These are phyloP conservation scores for Candida suzukii DNA, from an alignment of 805 yeast species.

Conservation along the genomic window DNA sequence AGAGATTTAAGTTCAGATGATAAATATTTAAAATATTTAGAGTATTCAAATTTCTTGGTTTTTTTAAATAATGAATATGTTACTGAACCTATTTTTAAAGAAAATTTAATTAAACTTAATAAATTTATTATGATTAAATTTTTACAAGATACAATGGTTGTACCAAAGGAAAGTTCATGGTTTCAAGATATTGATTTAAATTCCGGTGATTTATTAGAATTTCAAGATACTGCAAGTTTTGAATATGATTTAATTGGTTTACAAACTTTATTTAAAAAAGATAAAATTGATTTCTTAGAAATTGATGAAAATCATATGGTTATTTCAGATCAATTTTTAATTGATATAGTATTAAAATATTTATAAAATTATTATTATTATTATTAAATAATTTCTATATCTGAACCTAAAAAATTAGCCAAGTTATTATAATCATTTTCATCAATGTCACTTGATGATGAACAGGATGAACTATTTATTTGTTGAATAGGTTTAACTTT, in stretches of 20 bases:
- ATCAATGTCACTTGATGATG: no score
- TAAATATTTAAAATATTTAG: slow-evolving; percentile 46
- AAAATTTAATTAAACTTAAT: slow-evolving; percentile 37
- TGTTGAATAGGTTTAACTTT: no score
- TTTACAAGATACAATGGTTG: slow-evolving; percentile 55
- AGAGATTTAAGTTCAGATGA: slow-evolving; percentile 41
- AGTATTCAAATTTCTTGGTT: slow-evolving; percentile 52
- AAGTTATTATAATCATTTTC: slow-evolving; percentile 1
- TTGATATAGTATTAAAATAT: slow-evolving; percentile 34
- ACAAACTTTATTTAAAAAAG: slow-evolving; percentile 33
- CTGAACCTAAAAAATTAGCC: slow-evolving; percentile 19
- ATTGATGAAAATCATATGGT: slow-evolving; percentile 62
- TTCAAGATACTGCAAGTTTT: slow-evolving; percentile 44
- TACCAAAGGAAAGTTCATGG: slow-evolving; percentile 69
- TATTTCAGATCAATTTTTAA: slow-evolving; percentile 46
- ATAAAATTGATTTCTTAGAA: slow-evolving; percentile 38
- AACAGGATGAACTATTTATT: no score
- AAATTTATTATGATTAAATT: slow-evolving; percentile 56
- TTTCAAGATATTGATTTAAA: slow-evolving; percentile 45
- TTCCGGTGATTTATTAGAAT: slow-evolving; percentile 35
- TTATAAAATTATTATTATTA: slow-evolving; percentile 23
- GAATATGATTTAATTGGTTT: slow-evolving; percentile 56
- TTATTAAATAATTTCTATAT: slow-evolving; percentile 15
- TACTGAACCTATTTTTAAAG: slow-evolving; percentile 27
- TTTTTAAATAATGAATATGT: slow-evolving; percentile 57